phyloP scores from a whole-genome alignment of 2,329 filamentous ascomycete species.

The Diaporthe helianthi region DNA sequence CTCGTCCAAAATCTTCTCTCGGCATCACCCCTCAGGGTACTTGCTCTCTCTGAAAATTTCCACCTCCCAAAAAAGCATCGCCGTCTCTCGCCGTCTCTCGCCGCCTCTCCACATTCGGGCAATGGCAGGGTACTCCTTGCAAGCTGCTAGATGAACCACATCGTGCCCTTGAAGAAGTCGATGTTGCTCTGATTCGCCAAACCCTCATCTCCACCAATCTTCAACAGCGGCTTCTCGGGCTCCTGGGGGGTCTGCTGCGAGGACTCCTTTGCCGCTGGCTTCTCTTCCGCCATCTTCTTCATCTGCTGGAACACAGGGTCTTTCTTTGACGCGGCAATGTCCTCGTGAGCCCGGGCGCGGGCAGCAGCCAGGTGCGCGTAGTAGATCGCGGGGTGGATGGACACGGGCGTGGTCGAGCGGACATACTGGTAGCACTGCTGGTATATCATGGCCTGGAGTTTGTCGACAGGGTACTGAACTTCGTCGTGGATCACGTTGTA shows the following conservation, averaged over 20 bases:
- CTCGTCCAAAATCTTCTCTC: background rate
- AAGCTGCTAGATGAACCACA: constrained; percentile 52
- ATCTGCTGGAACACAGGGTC: constrained; percentile 41
- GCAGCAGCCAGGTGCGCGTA: constrained; percentile 91
- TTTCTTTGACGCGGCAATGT: constrained; percentile 51
- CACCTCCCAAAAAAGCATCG: background rate
- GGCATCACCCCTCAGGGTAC: background rate
- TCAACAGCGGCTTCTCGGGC: constrained; percentile 51
- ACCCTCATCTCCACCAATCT: constrained; percentile 41
- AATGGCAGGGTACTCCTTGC: background rate
- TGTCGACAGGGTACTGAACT: constrained; percentile 68
- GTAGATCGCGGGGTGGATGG: constrained; percentile 87
- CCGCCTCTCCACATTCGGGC: background rate
- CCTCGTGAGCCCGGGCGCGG: constrained; percentile 79
- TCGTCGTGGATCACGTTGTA: constrained; percentile 92
- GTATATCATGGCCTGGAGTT: constrained; percentile 88
- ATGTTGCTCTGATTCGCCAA: constrained; percentile 40
- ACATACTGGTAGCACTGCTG: constrained; percentile 95
- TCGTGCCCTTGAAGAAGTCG: constrained; percentile 46
- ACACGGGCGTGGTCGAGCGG: constrained; percentile 91
- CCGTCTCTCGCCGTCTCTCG: too few relatives aligned
- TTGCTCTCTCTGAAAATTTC: background rate
- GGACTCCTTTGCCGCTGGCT: constrained; percentile 31
- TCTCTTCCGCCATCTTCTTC: background rate
- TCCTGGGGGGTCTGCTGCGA: constrained; percentile 38